These are phyloP conservation scores for Kalaharituber pfeilii DNA, from an alignment of 2,329 filamentous ascomycete genomes.

Conservation along the genomic window DNA sequence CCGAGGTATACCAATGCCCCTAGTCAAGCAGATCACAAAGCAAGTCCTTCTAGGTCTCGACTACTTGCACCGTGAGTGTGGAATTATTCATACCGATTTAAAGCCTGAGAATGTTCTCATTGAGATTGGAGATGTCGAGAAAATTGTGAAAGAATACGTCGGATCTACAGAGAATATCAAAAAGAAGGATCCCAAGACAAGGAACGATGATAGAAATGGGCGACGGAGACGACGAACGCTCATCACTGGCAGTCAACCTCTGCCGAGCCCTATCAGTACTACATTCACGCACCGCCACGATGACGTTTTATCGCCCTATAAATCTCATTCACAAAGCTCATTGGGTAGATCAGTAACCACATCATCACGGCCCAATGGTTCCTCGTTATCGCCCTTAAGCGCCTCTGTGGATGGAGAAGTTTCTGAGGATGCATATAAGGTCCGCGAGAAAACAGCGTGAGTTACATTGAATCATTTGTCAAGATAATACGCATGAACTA, in stretches of 20 bases:
- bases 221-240: constrained; percentile 75
- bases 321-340: constrained; percentile 21
- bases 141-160: constrained; percentile 92
- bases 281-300: constrained; percentile 45
- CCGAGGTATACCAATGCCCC: constrained; percentile 81
- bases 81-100: constrained; percentile 94
- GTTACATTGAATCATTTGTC: constrained; percentile 26
- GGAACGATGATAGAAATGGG: constrained; percentile 60
- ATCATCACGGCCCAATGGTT: constrained; percentile 19
- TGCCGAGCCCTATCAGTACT: constrained; percentile 85
- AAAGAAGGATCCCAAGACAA: constrained; percentile 50
- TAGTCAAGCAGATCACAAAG: constrained; percentile 98
- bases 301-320: constrained; percentile 9
- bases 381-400: constrained; percentile 14
- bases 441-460: constrained; percentile 87
- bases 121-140: constrained; percentile 95
- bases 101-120: constrained; percentile 98
- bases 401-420: constrained; percentile 26
- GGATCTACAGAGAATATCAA: constrained; percentile 45
- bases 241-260: constrained; percentile 89
- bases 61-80: constrained; percentile 92
- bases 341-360: constrained; percentile 20
- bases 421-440: constrained; percentile 49
- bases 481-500: constrained; percentile 3
- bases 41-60: constrained; percentile 90